These are phyloP conservation scores for Candida xiaguanensis DNA, from an alignment of 805 yeast genomes.

Conservation along the genomic window DNA sequence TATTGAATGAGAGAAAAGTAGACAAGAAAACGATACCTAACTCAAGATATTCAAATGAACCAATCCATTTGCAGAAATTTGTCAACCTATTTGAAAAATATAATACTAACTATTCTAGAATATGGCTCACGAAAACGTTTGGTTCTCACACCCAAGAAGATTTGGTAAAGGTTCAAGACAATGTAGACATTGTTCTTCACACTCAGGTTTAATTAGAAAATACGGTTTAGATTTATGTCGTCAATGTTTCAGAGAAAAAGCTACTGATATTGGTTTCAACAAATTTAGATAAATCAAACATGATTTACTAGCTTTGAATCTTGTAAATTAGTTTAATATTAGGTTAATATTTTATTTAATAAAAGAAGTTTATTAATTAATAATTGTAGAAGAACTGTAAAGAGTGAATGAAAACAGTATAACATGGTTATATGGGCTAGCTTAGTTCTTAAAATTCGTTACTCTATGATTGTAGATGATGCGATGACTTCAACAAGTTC, in stretches of 20 bases:
- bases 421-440: too few species aligned
- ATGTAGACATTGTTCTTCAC: constrained; percentile 99
- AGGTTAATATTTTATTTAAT: constrained; percentile 3
- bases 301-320: neutral
- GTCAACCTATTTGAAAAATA: too few species aligned
- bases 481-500: too few species aligned
- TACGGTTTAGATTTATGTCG: constrained; percentile 99
- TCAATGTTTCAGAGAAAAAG: constrained; percentile 99
- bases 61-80: neutral
- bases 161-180: constrained; percentile 99
- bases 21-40: too few species aligned
- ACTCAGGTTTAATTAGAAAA: constrained; percentile 99
- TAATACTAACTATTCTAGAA: constrained; percentile 45
- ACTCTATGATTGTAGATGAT: too few species aligned
- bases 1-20: too few species aligned
- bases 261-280: constrained; percentile 98
- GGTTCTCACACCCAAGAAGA: constrained; percentile 99
- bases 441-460: too few species aligned
- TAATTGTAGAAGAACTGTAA: too few species aligned
- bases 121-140: constrained; percentile 99
- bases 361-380: neutral
- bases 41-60: neutral
- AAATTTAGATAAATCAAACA: constrained; percentile 78
- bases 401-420: too few species aligned
- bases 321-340: constrained; percentile 4